Base-by-base conservation (phyloP, 1,284 basidiomycete genomes). In the Ustilago cynodontis region DNA sequence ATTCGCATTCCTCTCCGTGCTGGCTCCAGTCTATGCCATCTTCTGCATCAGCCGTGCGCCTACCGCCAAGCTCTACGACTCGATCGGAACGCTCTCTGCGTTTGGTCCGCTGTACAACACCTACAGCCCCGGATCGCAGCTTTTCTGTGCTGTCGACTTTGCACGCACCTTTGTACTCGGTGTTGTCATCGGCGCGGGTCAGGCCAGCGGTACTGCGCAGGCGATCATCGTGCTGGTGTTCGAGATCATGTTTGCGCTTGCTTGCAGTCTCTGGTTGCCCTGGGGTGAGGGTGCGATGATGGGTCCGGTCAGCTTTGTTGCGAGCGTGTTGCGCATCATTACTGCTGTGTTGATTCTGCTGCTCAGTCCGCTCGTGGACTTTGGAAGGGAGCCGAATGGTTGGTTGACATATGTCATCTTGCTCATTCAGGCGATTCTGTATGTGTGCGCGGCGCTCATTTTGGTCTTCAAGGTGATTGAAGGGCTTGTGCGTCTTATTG, bases 261-360 rank as follows among this genome's bases (percentile, higher is more conserved):
- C 78, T 0, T 76, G 67, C 51, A 77, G 75, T 43, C 79, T 84
- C 22, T 97, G 94, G 94, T 89, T 95, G 65, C 95, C 95, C 18
- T 98, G 95, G 95, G 94, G 93, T 45, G 92, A 93, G 61, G 95
- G 95, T 3, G 94, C 95, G 1, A 93, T 94, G 77, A 98, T 98
- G 95, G 95, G 94, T 16, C 89, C 94, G 22, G 91, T 95, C 67
- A 94, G 93, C 85, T 96, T 97, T 87, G 88, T 97, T 80, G 92
- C 95, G 76, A 94, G 93, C 69, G 93, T 97, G 3, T 90, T 93
- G 33, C 89, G 96, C 76, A 94, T 98, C 81, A 91, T 94, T 20
- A 91, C 94, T 28, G 92, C 93, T 4, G 93, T 98, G 18, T 87
- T 99, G 49, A 88, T 97, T 55, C 91, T 98, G 78, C 93, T 98